These are phyloP conservation scores for Pyrus betulifolia DNA, from an alignment of 306 rosid species.

Conservation along the genomic window DNA sequence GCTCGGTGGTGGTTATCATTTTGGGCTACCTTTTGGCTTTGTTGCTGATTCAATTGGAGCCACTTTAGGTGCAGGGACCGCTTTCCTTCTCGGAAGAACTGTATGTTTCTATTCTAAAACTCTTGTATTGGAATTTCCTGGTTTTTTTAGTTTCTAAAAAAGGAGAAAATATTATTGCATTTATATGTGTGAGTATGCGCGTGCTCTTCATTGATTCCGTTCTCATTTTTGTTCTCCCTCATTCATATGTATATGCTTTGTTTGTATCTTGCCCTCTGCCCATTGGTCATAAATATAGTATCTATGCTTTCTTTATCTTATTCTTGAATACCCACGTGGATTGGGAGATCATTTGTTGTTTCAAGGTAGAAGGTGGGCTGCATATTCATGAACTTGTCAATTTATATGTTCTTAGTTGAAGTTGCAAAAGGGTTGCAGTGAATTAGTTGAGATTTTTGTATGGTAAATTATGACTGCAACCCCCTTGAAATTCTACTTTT, in stretches of 20 bases:
- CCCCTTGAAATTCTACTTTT: too few species aligned
- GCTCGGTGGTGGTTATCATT: constrained; percentile 94
- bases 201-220: too few species aligned
- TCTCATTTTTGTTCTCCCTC: too few species aligned
- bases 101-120: constrained; percentile 34
- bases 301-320: background rate
- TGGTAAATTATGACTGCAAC: too few species aligned
- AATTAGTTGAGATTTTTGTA: too few species aligned
- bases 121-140: background rate
- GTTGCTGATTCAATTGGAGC: constrained; percentile 83
- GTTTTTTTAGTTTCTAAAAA: background rate
- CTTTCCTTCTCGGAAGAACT: constrained; percentile 78
- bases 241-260: too few species aligned
- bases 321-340: constrained; percentile 38
- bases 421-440: too few species aligned
- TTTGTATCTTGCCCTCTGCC: background rate
- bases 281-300: background rate
- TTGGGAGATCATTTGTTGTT: constrained; percentile 78
- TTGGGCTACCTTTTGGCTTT: constrained; percentile 71
- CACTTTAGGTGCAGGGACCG: constrained; percentile 74
- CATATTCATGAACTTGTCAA: too few species aligned
- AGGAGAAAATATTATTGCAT: background rate
- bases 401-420: too few species aligned
- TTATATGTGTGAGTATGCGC: too few species aligned
- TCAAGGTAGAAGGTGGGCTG: constrained; percentile 59